Base-by-base conservation (phyloP, 2,329 filamentous ascomycete species). In the Tothia fuscella region DNA sequence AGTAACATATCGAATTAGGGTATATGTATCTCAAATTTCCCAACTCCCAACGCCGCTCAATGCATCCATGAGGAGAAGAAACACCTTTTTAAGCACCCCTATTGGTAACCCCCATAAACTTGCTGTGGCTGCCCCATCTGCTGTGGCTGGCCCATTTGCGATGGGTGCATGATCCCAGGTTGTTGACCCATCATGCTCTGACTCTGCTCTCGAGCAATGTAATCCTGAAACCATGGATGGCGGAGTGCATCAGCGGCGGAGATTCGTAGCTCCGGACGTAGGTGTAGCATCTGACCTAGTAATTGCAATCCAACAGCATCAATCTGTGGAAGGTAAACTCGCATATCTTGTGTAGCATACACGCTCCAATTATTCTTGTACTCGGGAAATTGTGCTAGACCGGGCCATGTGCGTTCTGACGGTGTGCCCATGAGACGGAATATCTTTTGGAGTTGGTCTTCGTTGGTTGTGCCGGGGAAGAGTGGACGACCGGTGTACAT, bases 381-480 rank as follows among this genome's bases (percentile, higher is more conserved):
- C 62, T 98, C 91, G n/a, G 89, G 87, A 53, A 93, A 88, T 56
- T 89, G 81, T 16, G 82, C 86, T 56, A 98, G 93, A 31, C 88
- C 88, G 0, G 89, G 89, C 91, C 91, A 98, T 4, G 83, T 87
- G 33, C 87, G 79, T 62, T 98, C 91, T 0, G 85, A 93, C 0
- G 91, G 91, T 0, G 91, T 98, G 47, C 91, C 91, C 91, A 98
- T 98, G 47, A 98, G 80, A 46, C 91, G 78, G 73, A 98, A 98
- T 61, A 98, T 98, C 59, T 93, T 87, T 48, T 93, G 74, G 39
- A 96, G 79, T 61, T 98, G 91, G 58, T 98, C 91, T 62, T 98
- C 91, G 60, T 98, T 98, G 28, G 91, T 95, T 2, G 91, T 98
- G 45, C 91, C 91, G 0, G 91, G 91, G 66, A 98, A 98, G 5